Base-by-base conservation (phyloP, 2,329 filamentous ascomycete species). In the Cercospora sesami region DNA sequence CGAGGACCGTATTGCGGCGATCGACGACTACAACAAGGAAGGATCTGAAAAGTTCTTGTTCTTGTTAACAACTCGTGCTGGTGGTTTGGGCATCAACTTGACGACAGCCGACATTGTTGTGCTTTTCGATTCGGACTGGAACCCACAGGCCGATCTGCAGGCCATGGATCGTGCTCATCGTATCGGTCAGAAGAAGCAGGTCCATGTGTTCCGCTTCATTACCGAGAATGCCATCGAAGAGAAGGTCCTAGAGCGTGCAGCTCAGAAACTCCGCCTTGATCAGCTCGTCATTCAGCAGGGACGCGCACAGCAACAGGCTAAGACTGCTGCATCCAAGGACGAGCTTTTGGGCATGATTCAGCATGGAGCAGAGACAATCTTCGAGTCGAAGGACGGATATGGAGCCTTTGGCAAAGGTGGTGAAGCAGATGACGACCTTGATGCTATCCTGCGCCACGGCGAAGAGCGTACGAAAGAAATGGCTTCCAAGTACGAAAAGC, bases 111-210 rank as follows among this genome's bases (percentile, higher is more conserved):
- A 99, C 75, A 97, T 98, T 76, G 95, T 99, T 67, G 88, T 99
- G 31, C 87, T 99, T 6, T 99, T 95, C 77, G 95, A 99, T 79
- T 97, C 94, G 75, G 95, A 99, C 78, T 99, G 95, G 95, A 98
- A 97, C 76, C 95, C 95, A 9, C 95, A 99, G 80, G 95, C 95
- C 18, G 95, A 99, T 88, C 82, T 99, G 68, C 95, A 99, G 80
- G 95, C 95, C 66, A 99, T 99, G 95, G 95, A 99, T 77, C 92
- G 95, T 78, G 95, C 95, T 62, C 95, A 99, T 82, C 93, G 95
- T 82, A 99, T 99, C 74, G 95, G 95, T 45, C 95, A 99, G 82
- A 99, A 93, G 5, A 99, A 99, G 82, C 95, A 99, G 79, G 95
- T 99, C 10, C 87, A 94, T 53, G 95, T 99, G 3, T 99, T 97